A percentile compares a stretch with the other conserved stretches of the same genome.
Evolutionary conservation across 257 asterid genomes (phyloP).

Genomic region (Striga asiatica): DNA sequence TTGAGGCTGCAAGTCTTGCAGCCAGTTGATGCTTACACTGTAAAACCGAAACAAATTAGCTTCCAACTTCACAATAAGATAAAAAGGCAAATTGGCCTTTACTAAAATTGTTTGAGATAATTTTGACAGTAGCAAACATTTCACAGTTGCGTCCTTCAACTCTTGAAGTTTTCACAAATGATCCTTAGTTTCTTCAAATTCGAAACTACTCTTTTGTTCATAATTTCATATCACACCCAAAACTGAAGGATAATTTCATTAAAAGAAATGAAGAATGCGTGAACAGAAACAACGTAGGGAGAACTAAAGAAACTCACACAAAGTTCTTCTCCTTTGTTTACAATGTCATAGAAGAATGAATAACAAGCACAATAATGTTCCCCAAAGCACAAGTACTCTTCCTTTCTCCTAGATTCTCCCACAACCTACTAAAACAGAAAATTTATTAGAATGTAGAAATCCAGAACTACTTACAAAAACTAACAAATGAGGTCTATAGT

Average conservation of each 20-base stretch:
- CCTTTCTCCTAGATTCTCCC: conserved; percentile 82
- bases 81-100: background rate
- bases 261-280: background rate
- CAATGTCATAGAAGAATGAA: conserved; percentile 86
- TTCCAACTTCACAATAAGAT: background rate
- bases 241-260: background rate
- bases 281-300: background rate
- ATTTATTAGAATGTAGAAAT: background rate
- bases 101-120: background rate
- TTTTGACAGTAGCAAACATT: no score
- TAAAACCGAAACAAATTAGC: background rate
- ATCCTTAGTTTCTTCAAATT: background rate
- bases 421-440: conserved; percentile 34
- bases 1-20: conserved; percentile 73
- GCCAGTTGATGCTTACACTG: conserved; percentile 98
- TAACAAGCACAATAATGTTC: conserved; percentile 74
- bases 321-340: conserved; percentile 87
- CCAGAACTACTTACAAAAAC: background rate
- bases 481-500: no score
- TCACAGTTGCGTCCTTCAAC: no score
- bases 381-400: conserved; percentile 75
- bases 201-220: no score
- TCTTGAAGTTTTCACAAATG: background rate
- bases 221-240: background rate
- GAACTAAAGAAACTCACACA: conserved; percentile 40